Evolutionary conservation across 768 basidiomycete species (phyloP).

Genomic region (Lentinula sp.): DNA sequence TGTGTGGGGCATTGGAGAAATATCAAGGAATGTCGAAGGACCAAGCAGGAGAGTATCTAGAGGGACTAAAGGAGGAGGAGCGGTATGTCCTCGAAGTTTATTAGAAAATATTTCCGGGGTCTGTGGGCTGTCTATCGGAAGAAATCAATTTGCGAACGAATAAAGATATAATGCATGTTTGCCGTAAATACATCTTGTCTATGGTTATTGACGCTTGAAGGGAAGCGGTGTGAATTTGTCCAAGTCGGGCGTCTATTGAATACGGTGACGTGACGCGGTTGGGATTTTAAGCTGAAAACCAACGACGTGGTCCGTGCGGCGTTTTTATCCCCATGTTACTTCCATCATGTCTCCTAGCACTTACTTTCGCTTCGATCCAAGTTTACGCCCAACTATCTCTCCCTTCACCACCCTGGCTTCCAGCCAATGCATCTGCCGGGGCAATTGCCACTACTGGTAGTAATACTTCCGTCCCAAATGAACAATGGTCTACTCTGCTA

Average conservation of each 20-base stretch:
- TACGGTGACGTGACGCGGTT: neutral
- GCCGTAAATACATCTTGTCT: no score
- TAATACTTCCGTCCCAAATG: slow-evolving; percentile 40
- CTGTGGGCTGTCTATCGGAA: neutral
- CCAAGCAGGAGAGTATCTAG: slow-evolving; percentile 75
- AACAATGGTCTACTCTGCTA: slow-evolving; percentile 78
- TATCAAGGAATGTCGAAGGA: slow-evolving; percentile 59
- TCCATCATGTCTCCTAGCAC: neutral
- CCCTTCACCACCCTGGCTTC: slow-evolving; percentile 59
- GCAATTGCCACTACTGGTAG: slow-evolving; percentile 30
- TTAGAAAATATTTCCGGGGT: neutral
- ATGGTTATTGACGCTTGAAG: no score
- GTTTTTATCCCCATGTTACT: neutral
- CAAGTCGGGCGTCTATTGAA: neutral
- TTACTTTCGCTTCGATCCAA: neutral
- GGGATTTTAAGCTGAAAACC: neutral
- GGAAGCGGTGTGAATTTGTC: neutral
- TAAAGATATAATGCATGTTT: no score
- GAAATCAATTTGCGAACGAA: no score
- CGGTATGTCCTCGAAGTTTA: slow-evolving; percentile 92
- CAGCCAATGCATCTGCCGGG: slow-evolving; percentile 54
- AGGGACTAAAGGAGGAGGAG: slow-evolving; percentile 92
- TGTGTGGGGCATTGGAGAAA: slow-evolving; percentile 74
- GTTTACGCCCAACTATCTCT: slow-evolving; percentile 44
- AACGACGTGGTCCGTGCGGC: neutral